These are phyloP conservation scores for Typha latifolia DNA, from an alignment of 176 grass and related monocot genomes.

Conservation along the genomic window DNA sequence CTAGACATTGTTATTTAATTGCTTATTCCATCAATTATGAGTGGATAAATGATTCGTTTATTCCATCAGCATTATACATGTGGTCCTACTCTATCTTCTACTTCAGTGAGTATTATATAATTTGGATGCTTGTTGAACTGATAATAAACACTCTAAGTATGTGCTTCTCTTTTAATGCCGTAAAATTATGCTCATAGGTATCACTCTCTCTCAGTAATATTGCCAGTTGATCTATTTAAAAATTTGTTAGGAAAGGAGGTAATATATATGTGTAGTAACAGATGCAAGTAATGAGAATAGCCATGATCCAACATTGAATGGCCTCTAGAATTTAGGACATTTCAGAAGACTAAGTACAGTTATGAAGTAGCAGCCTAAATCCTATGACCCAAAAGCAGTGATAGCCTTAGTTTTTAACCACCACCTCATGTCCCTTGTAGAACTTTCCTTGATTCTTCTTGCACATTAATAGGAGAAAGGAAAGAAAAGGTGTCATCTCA, in stretches of 20 bases:
- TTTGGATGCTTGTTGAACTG: neutral
- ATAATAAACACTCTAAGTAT: neutral
- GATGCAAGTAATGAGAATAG: neutral
- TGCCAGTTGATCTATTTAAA: too few species aligned
- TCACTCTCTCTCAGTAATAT: too few species aligned
- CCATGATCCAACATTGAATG: neutral
- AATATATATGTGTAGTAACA: too few species aligned
- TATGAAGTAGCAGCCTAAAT: neutral
- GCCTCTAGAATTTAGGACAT: neutral
- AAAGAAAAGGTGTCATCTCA: neutral
- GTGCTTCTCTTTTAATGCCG: too few species aligned
- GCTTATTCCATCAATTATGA: constrained; percentile 6
- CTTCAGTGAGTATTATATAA: neutral
- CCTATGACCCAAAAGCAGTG: neutral
- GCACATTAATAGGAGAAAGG: neutral
- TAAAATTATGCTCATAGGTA: too few species aligned
- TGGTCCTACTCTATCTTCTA: neutral
- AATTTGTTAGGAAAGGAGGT: too few species aligned
- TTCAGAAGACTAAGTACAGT: neutral
- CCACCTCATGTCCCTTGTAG: neutral
- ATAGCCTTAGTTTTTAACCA: neutral
- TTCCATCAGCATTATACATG: neutral
- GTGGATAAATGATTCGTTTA: neutral
- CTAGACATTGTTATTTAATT: neutral
- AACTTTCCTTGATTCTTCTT: neutral